Evolutionary conservation across 2,329 filamentous ascomycete genomes (phyloP), one percentile per base, ranked within the genome.

Genomic region (Bisporella sp.): DNA sequence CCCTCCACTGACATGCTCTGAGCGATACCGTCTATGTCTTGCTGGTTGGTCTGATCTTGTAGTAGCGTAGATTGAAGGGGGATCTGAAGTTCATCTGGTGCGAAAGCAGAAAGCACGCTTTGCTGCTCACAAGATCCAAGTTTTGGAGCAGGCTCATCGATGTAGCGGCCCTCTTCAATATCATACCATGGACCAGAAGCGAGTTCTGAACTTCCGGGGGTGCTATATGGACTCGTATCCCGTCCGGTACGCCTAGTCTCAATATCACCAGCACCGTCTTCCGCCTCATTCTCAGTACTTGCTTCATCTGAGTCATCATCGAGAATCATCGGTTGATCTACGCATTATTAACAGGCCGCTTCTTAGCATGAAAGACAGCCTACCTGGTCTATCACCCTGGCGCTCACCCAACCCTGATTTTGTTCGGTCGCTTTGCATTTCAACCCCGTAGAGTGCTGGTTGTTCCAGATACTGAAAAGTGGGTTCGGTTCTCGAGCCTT

Each of bases 111-210:
- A 46, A 32, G 43, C 42, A 52, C 49, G 49, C 52, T 39, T n/a
- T 48, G 43, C 42, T 46, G 47, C 50, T 49, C 35, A 39, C 30
- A 35, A 52, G 47, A 35, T 33, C 50, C 42, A 53, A 53, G 51
- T 47, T 40, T 47, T 39, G n/a, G 42, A 37, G 32, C 35, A 47
- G 12, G 30, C 44, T 53, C 47, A 13, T 50, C 37, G 35, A 50
- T 44, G 49, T 47, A 53, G 50, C 46, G 31, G 44, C 47, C 40
- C 47, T 47, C 39, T 31, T 53, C 21, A 49, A 50, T 43, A 31
- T 47, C 31, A 47, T 50, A 53, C 51, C 37, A 50, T 40, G 35
- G 48, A 53, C 48, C 31, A 29, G 41, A 42, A 4, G 21, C 41
- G 41, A 42, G 41, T 12, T 42, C 41, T 12, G 21, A 42, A 21